Conservation (phyloP, 1,284 basidiomycete genomes). For the Cryptococcus neoformans region DNA sequence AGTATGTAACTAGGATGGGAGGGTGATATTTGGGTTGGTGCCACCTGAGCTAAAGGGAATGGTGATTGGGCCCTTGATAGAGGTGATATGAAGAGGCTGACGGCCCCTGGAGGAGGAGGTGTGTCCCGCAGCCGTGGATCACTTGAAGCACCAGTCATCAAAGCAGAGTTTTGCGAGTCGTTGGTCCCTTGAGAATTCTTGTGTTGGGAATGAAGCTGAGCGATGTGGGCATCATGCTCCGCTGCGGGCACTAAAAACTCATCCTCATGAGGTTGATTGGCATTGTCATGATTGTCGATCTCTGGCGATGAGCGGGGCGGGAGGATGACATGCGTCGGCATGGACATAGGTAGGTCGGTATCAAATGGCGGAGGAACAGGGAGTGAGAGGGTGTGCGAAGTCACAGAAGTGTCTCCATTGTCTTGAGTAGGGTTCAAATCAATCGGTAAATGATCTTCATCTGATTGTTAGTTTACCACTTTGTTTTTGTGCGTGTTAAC, state of each 20-base stretch:
- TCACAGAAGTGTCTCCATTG: conserved; percentile 12
- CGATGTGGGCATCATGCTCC: background rate
- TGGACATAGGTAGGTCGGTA: background rate
- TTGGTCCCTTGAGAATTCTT: background rate
- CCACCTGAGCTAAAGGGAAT: too few relatives aligned
- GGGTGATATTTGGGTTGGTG: too few relatives aligned
- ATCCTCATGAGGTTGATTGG: background rate
- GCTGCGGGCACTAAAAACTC: background rate
- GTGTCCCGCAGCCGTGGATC: background rate
- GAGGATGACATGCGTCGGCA: conserved; percentile 5
- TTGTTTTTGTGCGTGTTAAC: background rate
- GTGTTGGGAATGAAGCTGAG: background rate
- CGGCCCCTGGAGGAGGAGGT: background rate
- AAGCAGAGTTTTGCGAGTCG: background rate
- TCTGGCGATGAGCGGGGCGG: conserved; percentile 1
- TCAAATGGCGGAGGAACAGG: conserved; percentile 11
- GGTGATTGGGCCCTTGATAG: too few relatives aligned
- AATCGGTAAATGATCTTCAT: conserved; percentile 6
- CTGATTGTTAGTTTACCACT: background rate
- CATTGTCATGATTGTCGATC: background rate
- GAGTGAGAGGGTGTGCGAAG: conserved; percentile 10
- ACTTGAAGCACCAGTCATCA: background rate
- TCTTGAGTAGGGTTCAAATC: conserved; percentile 7
- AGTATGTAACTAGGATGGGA: too few relatives aligned
- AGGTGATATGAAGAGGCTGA: too few relatives aligned